Base-by-base conservation (phyloP, 2,329 filamentous ascomycete species). In the Arthrobotrys iridis region DNA sequence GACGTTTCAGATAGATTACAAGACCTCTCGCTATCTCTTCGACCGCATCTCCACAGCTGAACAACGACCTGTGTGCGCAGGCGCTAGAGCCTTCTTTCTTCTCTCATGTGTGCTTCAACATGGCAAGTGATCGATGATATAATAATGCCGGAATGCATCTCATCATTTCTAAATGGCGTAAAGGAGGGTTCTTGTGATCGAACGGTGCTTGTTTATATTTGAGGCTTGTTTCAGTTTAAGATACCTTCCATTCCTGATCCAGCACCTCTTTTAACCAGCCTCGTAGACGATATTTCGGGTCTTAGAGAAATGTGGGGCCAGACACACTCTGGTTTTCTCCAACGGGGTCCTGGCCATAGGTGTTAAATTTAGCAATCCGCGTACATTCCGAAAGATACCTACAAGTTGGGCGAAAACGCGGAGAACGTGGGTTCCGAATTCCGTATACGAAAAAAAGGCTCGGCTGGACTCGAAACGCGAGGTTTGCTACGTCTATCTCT, bases 1-100 rank as follows among this genome's bases (percentile, higher is more conserved):
- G 22, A 48, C 63, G 71, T 75, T 75, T 75, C 71, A 75, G 62
- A 50, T 75, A 63, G 63, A 75, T 75, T 67, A 65, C 45, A 26
- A 40, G 65, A 60, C 50, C 59, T 18, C 26, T n/a, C n/a, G n/a
- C n/a, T n/a, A n/a, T n/a, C 30, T 30, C 37, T 43, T 46, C 40
- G 22, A 40, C 30, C 63, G 65, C 65, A 52, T 60, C 24, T 40
- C 18, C 11, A 50, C 40, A 37, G 45, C 57, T 64, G 58, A 59
- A 33, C 55, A 18, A 24, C 58, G 15, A n/a, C n/a, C 26, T 20
- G 13, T 57, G n/a, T 11, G 55, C 13, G 33, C 48, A 37, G 41
- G 48, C 35, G 62, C 45, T 58, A 57, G 45, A 55, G 45, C 20
- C 33, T 46, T 58, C 43, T 50, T 30, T 7, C 13, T 15, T 24